Evolutionary conservation across 106 monocot genomes (phyloP), one percentile per base, ranked within the genome.

Genomic region (Acorus gramineus): DNA sequence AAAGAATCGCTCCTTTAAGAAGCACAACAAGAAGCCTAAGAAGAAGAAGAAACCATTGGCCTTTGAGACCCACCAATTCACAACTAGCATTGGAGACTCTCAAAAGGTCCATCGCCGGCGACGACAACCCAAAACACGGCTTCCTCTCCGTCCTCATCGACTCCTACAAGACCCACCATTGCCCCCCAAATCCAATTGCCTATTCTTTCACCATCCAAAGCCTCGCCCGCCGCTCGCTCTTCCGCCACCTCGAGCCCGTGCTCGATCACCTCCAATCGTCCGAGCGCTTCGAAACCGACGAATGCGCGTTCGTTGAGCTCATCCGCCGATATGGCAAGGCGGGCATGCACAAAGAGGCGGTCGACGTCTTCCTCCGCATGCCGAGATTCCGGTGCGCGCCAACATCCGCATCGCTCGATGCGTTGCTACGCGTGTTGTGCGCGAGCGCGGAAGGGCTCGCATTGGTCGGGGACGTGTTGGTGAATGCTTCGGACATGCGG

Each of bases 301-400:
- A 92, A 64, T 71, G 49, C 46, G 14, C 77, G 6, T 84, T 92
- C 49, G 54, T 73, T 63, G 56, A 67, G 52, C 48, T 84, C 43
- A 81, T 92, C 4, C 61, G 13, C 13, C 44, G 10, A 4, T 84
- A 79, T 51, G 86, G 81, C 12, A 73, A 62, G 48, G 44, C 66
- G 13, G 74, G 59, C 59, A 65, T 79, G 77, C 28, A 84, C 45
- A 58, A 73, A 62, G 91, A 86, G 8, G 86, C 91, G 5, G 49
- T 79, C 3, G 44, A 79, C 44, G 49, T 86, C 50, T 92, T 92
- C 67, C 72, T 72, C 43, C 76, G 81, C 53, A 82, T 92, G 43
- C 84, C 86, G 59, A 81, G 67, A 11, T 84, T 86, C 14, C 66
- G 79, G 7, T 86, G 86, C 66, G 50, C 44, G 3, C 86, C 84